A percentile compares a stretch with the other conserved stretches of the same genome.
Evolutionary conservation across 306 rosid species (phyloP).

Genomic region (Albizia julibrissin): DNA sequence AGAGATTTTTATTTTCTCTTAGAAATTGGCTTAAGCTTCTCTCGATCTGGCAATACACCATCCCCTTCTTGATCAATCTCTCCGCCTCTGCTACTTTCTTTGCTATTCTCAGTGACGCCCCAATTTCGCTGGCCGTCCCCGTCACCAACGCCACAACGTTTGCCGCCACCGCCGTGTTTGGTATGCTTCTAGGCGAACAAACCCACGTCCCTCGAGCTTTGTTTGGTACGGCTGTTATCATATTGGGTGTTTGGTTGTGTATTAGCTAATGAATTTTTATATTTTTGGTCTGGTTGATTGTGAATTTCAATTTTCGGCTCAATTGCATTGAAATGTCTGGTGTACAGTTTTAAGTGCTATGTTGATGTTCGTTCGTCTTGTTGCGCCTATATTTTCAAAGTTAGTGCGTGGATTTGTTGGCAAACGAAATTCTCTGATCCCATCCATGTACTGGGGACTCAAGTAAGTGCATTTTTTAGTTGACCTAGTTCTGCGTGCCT

Average conservation of each 20-base stretch:
- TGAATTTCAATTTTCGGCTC: background rate
- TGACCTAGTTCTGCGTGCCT: too few relatives aligned
- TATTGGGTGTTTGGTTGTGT: constrained; percentile 76
- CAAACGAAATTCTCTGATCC: background rate
- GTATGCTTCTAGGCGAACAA: constrained; percentile 67
- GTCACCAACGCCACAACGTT: constrained; percentile 96
- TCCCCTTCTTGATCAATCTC: constrained; percentile 75
- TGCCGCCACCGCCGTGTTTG: constrained; percentile 80
- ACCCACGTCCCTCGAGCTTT: constrained; percentile 61
- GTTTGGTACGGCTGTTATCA: constrained; percentile 71
- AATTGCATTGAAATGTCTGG: background rate
- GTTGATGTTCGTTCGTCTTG: background rate
- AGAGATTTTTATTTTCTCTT: constrained; percentile 40
- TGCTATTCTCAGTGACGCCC: constrained; percentile 70
- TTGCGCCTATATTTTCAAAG: background rate
- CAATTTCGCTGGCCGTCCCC: constrained; percentile 85
- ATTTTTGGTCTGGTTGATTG: background rate
- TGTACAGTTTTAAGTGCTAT: background rate
- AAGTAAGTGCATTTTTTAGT: too few relatives aligned
- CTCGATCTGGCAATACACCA: constrained; percentile 77
- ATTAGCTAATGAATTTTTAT: constrained; percentile 35
- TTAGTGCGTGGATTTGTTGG: background rate
- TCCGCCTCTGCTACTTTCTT: constrained; percentile 94
- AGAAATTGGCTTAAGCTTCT: constrained; percentile 78
- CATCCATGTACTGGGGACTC: too few relatives aligned